Evolutionary conservation across 345 rosid genomes (phyloP).

Genomic region (Firmiana major): DNA sequence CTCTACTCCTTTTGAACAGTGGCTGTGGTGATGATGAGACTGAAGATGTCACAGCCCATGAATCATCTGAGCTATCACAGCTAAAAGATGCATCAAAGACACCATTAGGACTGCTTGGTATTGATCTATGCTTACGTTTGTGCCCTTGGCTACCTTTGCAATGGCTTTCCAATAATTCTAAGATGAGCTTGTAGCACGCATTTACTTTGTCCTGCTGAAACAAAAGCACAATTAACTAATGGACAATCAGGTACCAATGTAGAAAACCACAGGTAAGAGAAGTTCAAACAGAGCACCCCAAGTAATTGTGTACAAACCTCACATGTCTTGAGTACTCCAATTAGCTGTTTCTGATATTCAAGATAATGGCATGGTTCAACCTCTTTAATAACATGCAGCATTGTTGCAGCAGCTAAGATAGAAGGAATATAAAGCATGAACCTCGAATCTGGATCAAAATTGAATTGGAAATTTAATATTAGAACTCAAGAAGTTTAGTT

Average conservation of each 20-base stretch:
- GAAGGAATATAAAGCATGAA: slow-evolving; percentile 61
- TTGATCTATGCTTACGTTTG: slow-evolving; percentile 43
- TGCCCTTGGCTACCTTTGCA: slow-evolving; percentile 28
- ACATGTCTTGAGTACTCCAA: slow-evolving; percentile 48
- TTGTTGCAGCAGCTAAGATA: slow-evolving; percentile 66
- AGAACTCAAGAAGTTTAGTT: neutral
- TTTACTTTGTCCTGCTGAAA: slow-evolving; percentile 52
- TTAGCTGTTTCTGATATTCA: slow-evolving; percentile 57
- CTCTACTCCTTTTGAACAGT: slow-evolving; percentile 56
- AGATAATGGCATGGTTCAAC: slow-evolving; percentile 44
- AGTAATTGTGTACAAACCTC: slow-evolving; percentile 45
- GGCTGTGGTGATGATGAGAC: slow-evolving; percentile 43
- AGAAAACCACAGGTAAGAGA: neutral
- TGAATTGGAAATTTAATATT: slow-evolving; percentile 16
- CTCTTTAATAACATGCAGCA: slow-evolving; percentile 63
- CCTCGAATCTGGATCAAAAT: slow-evolving; percentile 64
- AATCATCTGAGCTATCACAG: slow-evolving; percentile 64
- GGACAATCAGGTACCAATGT: neutral
- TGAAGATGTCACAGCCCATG: slow-evolving; percentile 49
- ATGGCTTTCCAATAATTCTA: slow-evolving; percentile 34
- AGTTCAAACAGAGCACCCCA: slow-evolving; percentile 4
- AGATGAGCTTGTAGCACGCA: slow-evolving; percentile 59
- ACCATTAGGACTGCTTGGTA: slow-evolving; percentile 53
- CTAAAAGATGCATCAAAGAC: slow-evolving; percentile 56
- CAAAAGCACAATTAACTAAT: neutral